Percentiles rank a stretch among this genome's conserved stretches.
Evolutionary conservation across 257 asterid genomes (phyloP).

Genomic region (Plantago major): DNA sequence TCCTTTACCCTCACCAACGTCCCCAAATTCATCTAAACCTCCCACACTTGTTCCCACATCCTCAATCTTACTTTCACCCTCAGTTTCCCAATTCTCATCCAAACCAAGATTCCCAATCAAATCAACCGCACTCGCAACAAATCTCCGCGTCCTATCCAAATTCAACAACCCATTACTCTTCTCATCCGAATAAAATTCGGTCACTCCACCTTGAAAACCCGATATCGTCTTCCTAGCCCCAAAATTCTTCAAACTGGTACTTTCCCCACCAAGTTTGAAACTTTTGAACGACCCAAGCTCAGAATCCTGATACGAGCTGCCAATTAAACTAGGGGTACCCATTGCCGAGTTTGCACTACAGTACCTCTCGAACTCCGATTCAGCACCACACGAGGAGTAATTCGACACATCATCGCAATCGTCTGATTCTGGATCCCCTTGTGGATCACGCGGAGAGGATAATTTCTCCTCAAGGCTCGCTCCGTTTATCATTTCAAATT

Average conservation of each 20-base stretch:
- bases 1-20: constrained; percentile 2
- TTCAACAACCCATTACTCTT: constrained; percentile 26
- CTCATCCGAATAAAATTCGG: too few relatives aligned
- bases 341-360: constrained; percentile 84
- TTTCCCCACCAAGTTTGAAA: constrained; percentile 60
- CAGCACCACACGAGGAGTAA: constrained; percentile 76
- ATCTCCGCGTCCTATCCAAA: constrained; percentile 34
- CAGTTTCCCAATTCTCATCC: constrained; percentile 31
- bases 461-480: constrained; percentile 50
- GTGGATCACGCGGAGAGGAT: constrained; percentile 37
- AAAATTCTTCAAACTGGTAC: constrained; percentile 25
- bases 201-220: too few relatives aligned
- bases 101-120: constrained; percentile 30
- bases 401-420: constrained; percentile 60
- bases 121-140: constrained; percentile 25
- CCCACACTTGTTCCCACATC: neutral
- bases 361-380: constrained; percentile 80
- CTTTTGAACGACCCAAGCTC: constrained; percentile 60
- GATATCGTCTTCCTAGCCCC: constrained; percentile 9
- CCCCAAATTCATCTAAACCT: too few relatives aligned
- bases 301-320: constrained; percentile 49
- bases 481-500: constrained; percentile 45
- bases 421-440: constrained; percentile 56
- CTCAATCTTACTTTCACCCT: constrained; percentile 20
- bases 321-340: constrained; percentile 77